phyloP scores from a whole-genome alignment of 495 filamentous ascomycete species.

The Penicillium goetzii region DNA sequence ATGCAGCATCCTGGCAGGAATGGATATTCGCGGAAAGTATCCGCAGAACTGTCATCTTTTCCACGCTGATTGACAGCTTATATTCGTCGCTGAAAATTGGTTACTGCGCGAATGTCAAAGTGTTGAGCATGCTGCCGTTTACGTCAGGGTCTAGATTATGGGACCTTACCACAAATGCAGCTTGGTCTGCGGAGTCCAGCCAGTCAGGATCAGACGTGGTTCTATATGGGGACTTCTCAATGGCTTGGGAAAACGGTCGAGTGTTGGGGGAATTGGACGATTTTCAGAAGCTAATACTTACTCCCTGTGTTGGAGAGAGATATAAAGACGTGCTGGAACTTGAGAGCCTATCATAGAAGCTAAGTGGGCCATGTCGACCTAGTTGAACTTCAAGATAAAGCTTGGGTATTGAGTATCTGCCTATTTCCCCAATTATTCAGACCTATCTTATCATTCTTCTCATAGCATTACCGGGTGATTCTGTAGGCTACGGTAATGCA shows the following conservation, averaged over 20 bases:
- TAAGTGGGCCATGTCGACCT: neutral
- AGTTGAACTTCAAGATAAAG: neutral
- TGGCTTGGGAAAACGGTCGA: slow-evolving; percentile 15
- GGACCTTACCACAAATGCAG: slow-evolving; percentile 4
- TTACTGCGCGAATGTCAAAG: slow-evolving; percentile 6
- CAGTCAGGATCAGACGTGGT: slow-evolving; percentile 1
- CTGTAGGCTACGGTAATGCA: slow-evolving; percentile 1
- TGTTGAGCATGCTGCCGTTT: slow-evolving; percentile 19
- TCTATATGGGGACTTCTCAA: slow-evolving; percentile 19
- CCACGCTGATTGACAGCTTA: slow-evolving; percentile 7
- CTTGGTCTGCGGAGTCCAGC: slow-evolving; percentile 10
- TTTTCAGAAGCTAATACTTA: slow-evolving; percentile 16
- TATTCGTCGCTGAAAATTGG: slow-evolving; percentile 14
- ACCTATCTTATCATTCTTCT: neutral
- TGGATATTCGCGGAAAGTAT: slow-evolving; percentile 22
- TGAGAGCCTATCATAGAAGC: neutral
- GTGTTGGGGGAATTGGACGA: slow-evolving; percentile 5
- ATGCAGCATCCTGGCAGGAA: slow-evolving; percentile 10
- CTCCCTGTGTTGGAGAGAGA: slow-evolving; percentile 18
- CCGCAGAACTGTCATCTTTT: slow-evolving; percentile 16
- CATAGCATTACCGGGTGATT: neutral
- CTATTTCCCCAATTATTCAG: neutral
- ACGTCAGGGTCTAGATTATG: slow-evolving; percentile 3
- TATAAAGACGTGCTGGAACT: slow-evolving; percentile 12
- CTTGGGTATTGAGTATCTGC: neutral